Percentiles rank a stretch among this genome's conserved stretches.
Conservation (phyloP, 1,284 basidiomycete species). For the Malassezia brasiliensis region DNA sequence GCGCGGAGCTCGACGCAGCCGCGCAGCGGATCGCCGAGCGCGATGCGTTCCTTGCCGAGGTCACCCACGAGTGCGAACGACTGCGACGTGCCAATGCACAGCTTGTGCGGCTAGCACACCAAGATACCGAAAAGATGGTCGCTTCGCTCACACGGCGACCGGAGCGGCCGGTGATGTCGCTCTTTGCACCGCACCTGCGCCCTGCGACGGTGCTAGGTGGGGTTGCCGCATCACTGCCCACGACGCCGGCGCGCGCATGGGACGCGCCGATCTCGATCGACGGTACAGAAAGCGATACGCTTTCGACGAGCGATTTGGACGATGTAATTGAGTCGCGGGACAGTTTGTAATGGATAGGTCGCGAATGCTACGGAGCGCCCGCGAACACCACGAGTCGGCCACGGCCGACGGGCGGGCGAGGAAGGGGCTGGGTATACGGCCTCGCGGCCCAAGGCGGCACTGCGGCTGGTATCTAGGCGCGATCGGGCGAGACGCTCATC, state of each 20-base stretch:
- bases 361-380: neutral
- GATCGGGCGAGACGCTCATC: neutral
- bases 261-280: constrained; percentile 1
- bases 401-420: too few species aligned
- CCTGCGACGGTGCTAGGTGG: constrained; percentile 13
- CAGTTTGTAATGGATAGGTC: constrained; percentile 1
- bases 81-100: constrained; percentile 22
- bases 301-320: constrained; percentile 13
- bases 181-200: constrained; percentile 16
- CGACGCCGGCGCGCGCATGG: neutral
- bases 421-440: too few species aligned
- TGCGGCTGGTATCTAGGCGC: neutral
- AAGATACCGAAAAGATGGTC: constrained; percentile 28
- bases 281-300: neutral
- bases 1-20: constrained; percentile 10
- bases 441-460: too few species aligned
- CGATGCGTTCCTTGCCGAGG: constrained; percentile 26
- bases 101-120: constrained; percentile 29
- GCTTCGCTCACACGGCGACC: neutral
- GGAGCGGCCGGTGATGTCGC: constrained; percentile 10
- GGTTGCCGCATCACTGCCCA: neutral
- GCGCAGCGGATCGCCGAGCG: constrained; percentile 18
- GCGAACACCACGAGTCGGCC: too few species aligned
- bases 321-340: constrained; percentile 9
- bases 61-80: constrained; percentile 23